Evolutionary conservation across 2,329 filamentous ascomycete species (phyloP), one percentile per base, ranked within the genome.

Genomic region (Blastomyces emzantsi): DNA sequence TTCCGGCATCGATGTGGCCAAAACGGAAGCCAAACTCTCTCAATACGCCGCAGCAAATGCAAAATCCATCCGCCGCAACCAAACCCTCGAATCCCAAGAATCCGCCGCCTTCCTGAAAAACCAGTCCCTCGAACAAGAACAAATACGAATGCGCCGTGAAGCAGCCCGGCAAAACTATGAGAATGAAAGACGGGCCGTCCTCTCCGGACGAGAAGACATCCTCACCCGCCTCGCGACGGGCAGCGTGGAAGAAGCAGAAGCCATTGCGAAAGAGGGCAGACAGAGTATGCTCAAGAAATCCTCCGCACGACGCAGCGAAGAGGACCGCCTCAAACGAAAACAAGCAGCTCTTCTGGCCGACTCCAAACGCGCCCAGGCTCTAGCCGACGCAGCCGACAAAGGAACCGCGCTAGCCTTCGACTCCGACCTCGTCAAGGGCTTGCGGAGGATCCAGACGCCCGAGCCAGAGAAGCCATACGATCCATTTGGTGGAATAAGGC

Each of bases 381-480:
- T 67, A 3, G 62, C 70, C 19, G 63, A 57, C 39, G 60, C 56
- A 60, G 17, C 56, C 63, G 41, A 64, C 49, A 59, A 51, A 15
- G 60, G 63, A 30, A 43, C 45, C 2, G 66, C 69, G 1, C 70
- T 70, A 15, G 66, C 70, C 49, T 69, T 71, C n/a, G 74, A 70
- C 15, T 64, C 69, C 0, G 79, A 84, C 57, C 72, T 87, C 2
- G 92, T 97, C 75, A 89, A 90, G 69, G 93, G 93, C 1, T 82
- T 97, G 64, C 91, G 90, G 76, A 87, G 81, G 64, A 80, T 81
- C 61, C 79, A 82, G 63, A 81, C 82, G 2, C 82, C 84, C 1
- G 83, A 84, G 45, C 84, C 84, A 6, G 86, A 91, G 70, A 86
- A 87, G 64, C 87, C 90, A 0, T 97, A 96, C 77, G 92, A 97